Conservation (phyloP, 805 yeast genomes). For the Millerago galiae region DNA sequence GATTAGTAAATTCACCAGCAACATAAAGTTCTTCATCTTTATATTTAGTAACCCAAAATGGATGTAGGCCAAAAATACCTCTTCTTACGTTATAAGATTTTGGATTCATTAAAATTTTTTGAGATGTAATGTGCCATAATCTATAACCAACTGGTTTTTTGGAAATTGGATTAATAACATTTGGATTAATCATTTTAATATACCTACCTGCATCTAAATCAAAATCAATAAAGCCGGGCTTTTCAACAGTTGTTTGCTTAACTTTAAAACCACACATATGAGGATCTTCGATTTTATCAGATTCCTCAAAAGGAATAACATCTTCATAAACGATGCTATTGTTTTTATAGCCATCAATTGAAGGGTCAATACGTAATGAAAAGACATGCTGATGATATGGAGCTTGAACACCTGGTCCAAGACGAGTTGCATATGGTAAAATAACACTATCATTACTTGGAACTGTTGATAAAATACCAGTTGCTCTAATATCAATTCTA, state of each 20-base stretch:
- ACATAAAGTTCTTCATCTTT: slow-evolving; percentile 66
- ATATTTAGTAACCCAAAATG: slow-evolving; percentile 78
- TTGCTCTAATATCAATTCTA: slow-evolving; percentile 74
- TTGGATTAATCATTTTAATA: slow-evolving; percentile 70
- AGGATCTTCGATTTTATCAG: slow-evolving; percentile 46
- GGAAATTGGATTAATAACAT: slow-evolving; percentile 60
- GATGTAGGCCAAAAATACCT: slow-evolving; percentile 71
- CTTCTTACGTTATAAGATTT: slow-evolving; percentile 62
- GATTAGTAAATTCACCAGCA: slow-evolving; percentile 85
- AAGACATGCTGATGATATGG: slow-evolving; percentile 80
- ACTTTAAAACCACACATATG: slow-evolving; percentile 46
- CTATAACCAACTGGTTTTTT: slow-evolving; percentile 73
- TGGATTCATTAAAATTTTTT: slow-evolving; percentile 62
- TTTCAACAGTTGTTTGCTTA: slow-evolving; percentile 59
- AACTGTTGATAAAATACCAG: slow-evolving; percentile 81
- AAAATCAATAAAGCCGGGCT: slow-evolving; percentile 66
- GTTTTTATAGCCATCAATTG: slow-evolving; percentile 75
- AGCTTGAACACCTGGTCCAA: slow-evolving; percentile 78
- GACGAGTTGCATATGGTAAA: slow-evolving; percentile 49
- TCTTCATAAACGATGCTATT: slow-evolving; percentile 69
- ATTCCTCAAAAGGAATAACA: slow-evolving; percentile 53
- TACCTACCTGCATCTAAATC: slow-evolving; percentile 72
- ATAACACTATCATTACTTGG: slow-evolving; percentile 39
- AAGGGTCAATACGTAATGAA: slow-evolving; percentile 76
- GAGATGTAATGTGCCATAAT: slow-evolving; percentile 62